Evolutionary conservation across 2,329 filamentous ascomycete species (phyloP), one percentile per base, ranked within the genome.

Genomic region (Stagonosporopsis chrysanthemi): DNA sequence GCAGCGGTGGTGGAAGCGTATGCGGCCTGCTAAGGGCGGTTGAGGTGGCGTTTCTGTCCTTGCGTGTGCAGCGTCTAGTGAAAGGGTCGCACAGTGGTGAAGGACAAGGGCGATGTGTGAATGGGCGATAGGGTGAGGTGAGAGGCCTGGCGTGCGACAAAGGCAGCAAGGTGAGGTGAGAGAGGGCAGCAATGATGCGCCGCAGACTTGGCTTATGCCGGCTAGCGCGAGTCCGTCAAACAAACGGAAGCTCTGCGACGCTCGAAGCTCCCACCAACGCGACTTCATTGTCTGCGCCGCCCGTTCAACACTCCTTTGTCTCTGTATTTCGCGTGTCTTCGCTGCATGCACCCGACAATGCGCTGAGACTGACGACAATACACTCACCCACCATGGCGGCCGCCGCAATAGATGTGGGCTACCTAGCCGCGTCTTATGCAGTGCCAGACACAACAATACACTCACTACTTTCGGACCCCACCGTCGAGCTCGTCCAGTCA

Each of bases 401-500:
- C 69, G 81, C 81, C 62, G 80, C 77, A 64, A 79, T 92, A 71
- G 90, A 94, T 79, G 80, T 88, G 65, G 85, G 84, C 77, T 92
- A 90, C 78, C 80, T 94, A 68, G 87, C 90, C 75, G 83, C 86
- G 75, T 88, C 91, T 71, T 85, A 90, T 70, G 84, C 85, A 71
- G 79, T 93, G 74, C 84, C 89, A 26, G 84, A 91, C 77, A 80
- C 83, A 19, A 86, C 84, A 24, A 74, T 94, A 45, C 79, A 83
- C 44, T 81, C 83, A 23, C 78, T 88, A 66, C 81, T 88, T 38
- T 86, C 88, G 56, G 82, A 84, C 36, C 90, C 90, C 45, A 97
- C 92, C 3, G 80, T 84, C 61, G 91, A 96, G 12, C 86, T 97
- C 24, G 90, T 97, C 63, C 84, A 85, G 56, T 81, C 85, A 39